Base-by-base conservation (phyloP, 2,329 filamentous ascomycete genomes). In the Ambrosiella xylebori region DNA sequence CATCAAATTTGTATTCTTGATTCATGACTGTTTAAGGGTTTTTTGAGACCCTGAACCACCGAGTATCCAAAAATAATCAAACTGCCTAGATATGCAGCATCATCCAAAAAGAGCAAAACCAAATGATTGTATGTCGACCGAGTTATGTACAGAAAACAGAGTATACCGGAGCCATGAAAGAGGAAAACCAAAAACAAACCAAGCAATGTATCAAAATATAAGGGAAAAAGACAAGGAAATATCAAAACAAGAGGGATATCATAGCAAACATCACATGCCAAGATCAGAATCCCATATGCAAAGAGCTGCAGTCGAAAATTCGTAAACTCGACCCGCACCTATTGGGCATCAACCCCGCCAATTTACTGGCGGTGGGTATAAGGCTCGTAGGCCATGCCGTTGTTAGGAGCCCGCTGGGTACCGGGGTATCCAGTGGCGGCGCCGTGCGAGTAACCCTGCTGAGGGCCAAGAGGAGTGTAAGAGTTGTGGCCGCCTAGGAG, bases 301-400 rank as follows among this genome's bases (percentile, higher is more conserved):
- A 39, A 50, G 36, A 35, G 12, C 38, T n/a, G 37, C 41, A 49
- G 45, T 38, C 45, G 44, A 56, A 49, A 59, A 44, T 41, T 54
- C 54, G 54, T 49, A 17, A 59, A n/a, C 57, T 57, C 41, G 49
- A 54, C 52, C 36, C 52, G 47, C 47, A 51, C 47, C 3, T 19
- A 56, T 56, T 40, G 45, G 52, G 36, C 27, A 35, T 40, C 45
- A 55, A 51, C 17, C 35, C 38, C 37, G 2, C 38, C n/a, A 7
- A n/a, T 19, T 71, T 75, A 82, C 52, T 72, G 71, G 50, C 74
- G 73, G 64, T 81, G 79, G 56, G 75, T 75, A 69, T 82, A 84
- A 40, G 80, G 80, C 74, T 84, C 80, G 68, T 84, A 84, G 44
- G 78, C 79, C 62, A 76, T 66, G 37, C 78, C 73, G n/a, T 71